Conservation (phyloP, 2,329 filamentous ascomycete genomes). For the Aspergillus neotritici region DNA sequence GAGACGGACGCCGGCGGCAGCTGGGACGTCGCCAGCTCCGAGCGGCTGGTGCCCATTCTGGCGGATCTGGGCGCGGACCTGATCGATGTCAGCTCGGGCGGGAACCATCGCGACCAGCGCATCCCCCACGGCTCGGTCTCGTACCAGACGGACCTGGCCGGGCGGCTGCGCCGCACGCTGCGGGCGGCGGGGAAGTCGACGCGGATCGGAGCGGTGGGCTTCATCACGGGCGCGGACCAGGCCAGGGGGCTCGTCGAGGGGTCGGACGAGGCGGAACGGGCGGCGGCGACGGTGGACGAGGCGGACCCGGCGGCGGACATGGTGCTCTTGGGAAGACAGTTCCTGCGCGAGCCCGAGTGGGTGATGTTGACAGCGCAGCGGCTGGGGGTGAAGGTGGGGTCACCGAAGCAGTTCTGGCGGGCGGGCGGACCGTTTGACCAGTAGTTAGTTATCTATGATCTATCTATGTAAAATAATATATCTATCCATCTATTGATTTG, state of each 20-base stretch:
- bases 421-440: slow-evolving; percentile 4
- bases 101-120: slow-evolving; percentile 41
- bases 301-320: slow-evolving; percentile 40
- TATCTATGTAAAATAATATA: too few relatives aligned
- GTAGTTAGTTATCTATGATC: too few relatives aligned
- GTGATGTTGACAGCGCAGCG: slow-evolving; percentile 48
- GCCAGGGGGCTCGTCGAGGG: slow-evolving; percentile 44
- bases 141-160: slow-evolving; percentile 48
- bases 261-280: slow-evolving; percentile 22
- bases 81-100: slow-evolving; percentile 43
- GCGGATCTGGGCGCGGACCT: slow-evolving; percentile 41
- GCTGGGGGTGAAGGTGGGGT: slow-evolving; percentile 44
- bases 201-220: slow-evolving; percentile 49
- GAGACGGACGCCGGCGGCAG: slow-evolving; percentile 19
- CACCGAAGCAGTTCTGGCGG: slow-evolving; percentile 45
- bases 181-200: slow-evolving; percentile 34
- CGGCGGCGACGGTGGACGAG: slow-evolving; percentile 23
- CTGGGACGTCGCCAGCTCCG: slow-evolving; percentile 39
- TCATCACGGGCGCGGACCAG: slow-evolving; percentile 51
- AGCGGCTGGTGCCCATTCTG: slow-evolving; percentile 37
- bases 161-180: slow-evolving; percentile 39
- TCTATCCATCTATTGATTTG: too few relatives aligned
- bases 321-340: slow-evolving; percentile 49
- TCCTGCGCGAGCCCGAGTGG: slow-evolving; percentile 53
- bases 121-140: slow-evolving; percentile 41